Evolutionary conservation across 2,329 filamentous ascomycete species (phyloP), one percentile per base, ranked within the genome.

Genomic region (Aspergillus unguis): DNA sequence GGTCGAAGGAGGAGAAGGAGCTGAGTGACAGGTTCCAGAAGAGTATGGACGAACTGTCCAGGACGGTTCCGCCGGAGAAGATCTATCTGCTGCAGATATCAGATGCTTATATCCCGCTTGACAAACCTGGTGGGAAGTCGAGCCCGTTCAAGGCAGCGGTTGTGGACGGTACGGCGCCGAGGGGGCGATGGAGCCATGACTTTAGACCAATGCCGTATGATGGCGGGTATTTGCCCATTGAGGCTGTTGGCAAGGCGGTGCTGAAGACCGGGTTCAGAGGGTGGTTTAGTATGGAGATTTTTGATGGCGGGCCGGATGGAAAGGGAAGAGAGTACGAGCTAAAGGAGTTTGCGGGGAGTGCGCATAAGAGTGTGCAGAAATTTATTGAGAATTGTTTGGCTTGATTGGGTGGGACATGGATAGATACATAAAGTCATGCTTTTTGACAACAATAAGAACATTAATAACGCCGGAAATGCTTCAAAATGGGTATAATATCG

Each of bases 21-120:
- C 59, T 88, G 3, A 70, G 78, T 7, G 62, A 68, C 27, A 72
- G 72, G 1, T 88, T 83, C 64, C 68, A 71, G 3, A 65, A 66
- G 3, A 86, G 82, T 47, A 70, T 88, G 17, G 68, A 76, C 1
- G 78, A 83, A 41, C 76, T 92, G 1, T 71, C 75, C 0, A 64
- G 61, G 1, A 82, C 79, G 0, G 69, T 92, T 0, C 85, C 86
- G 0, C 71, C 78, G 0, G 83, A 87, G 2, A 90, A 87, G 73
- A 89, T 92, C 36, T 91, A 82, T 64, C 72, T 91, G 0, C 67
- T 92, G 2, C 88, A 92, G 65, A 85, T 92, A 48, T 86, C 82
- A 3, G 88, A 92, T 65, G 88, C 84, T 0, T 91, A 90, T 65
- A 79, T 59, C 78, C 83, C 35, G 72, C 75, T 0, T 71, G 35